Percentiles rank a stretch among this genome's conserved stretches.
Conservation (phyloP, 495 filamentous ascomycete species). For the Xylaria acuta region DNA sequence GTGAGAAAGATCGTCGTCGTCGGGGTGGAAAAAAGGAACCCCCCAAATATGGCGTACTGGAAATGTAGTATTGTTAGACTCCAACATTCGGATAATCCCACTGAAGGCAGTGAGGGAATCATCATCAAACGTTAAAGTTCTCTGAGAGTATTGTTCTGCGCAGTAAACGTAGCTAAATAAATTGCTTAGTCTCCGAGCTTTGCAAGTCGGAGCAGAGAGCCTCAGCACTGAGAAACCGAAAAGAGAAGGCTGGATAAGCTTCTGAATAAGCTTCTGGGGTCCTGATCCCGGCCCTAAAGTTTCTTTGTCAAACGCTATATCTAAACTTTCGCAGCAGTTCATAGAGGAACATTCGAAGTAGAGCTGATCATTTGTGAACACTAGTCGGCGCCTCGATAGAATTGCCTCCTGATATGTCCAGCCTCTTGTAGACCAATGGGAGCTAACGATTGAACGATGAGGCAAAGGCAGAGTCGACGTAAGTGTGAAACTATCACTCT, state of each 20-base stretch:
- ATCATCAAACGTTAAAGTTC: slow-evolving; percentile 33
- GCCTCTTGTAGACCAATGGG: slow-evolving; percentile 42
- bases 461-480: slow-evolving; percentile 26
- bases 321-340: slow-evolving; percentile 32
- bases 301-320: background rate
- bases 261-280: background rate
- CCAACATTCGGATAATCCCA: slow-evolving; percentile 29
- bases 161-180: slow-evolving; percentile 11
- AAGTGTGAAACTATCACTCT: slow-evolving; percentile 21
- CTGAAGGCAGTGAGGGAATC: slow-evolving; percentile 37
- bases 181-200: background rate
- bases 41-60: slow-evolving; percentile 24
- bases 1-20: slow-evolving; percentile 4
- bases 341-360: slow-evolving; percentile 47
- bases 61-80: background rate
- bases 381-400: slow-evolving; percentile 42
- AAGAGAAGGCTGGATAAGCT: background rate
- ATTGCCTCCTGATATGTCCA: slow-evolving; percentile 54
- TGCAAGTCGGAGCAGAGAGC: background rate
- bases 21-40: slow-evolving; percentile 25
- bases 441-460: slow-evolving; percentile 25
- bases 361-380: slow-evolving; percentile 42
- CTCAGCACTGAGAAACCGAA: background rate
- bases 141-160: slow-evolving; percentile 31
- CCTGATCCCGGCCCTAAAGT: background rate